These are phyloP conservation scores for Alternaria gaisen DNA, from an alignment of 2,329 filamentous ascomycete species.

Conservation along the genomic window DNA sequence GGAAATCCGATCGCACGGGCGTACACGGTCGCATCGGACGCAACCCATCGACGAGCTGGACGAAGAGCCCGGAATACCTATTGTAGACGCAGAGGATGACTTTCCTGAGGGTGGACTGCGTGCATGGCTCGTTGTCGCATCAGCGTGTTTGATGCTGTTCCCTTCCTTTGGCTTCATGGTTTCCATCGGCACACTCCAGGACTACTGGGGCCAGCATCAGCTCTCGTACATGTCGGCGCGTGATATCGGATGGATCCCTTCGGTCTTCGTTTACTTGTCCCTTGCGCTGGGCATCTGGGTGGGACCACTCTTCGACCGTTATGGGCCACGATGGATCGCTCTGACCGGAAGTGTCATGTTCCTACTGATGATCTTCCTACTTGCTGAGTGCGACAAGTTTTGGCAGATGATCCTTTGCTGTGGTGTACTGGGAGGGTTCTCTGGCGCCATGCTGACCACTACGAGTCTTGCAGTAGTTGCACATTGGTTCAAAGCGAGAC, in stretches of 20 bases:
- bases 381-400: slow-evolving; percentile 48
- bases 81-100: slow-evolving; percentile 37
- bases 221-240: slow-evolving; percentile 67
- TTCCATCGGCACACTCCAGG: slow-evolving; percentile 76
- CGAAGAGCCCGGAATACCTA: slow-evolving; percentile 21
- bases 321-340: slow-evolving; percentile 48
- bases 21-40: slow-evolving; percentile 18
- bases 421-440: slow-evolving; percentile 51
- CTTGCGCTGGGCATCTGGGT: slow-evolving; percentile 87
- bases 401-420: slow-evolving; percentile 56
- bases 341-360: slow-evolving; percentile 39
- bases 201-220: slow-evolving; percentile 78
- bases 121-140: slow-evolving; percentile 53
- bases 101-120: slow-evolving; percentile 52
- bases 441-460: slow-evolving; percentile 52
- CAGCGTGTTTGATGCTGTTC: slow-evolving; percentile 47
- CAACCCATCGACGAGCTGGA: slow-evolving; percentile 8
- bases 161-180: slow-evolving; percentile 53
- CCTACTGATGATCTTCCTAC: slow-evolving; percentile 42
- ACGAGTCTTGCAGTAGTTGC: slow-evolving; percentile 48
- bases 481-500: slow-evolving; percentile 51
- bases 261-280: slow-evolving; percentile 81
- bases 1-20: slow-evolving; percentile 13
- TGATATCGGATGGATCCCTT: slow-evolving; percentile 88
- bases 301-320: slow-evolving; percentile 73